Base-by-base conservation (phyloP, 1,284 basidiomycete species). In the Heliocybe sulcata region DNA sequence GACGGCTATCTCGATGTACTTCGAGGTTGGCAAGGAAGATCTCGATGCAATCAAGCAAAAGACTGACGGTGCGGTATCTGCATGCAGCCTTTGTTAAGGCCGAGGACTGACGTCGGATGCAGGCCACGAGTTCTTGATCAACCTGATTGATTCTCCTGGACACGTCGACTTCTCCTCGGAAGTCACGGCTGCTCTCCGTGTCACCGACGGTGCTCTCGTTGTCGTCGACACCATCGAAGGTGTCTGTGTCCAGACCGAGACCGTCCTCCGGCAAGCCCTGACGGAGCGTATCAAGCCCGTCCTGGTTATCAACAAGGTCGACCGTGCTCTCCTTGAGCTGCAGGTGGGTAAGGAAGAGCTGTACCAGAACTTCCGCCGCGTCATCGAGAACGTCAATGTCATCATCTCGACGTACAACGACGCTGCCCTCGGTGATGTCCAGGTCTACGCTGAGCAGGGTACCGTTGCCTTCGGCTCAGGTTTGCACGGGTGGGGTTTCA, bases 91-190 rank as follows among this genome's bases (percentile, higher is more conserved):
- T 16, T 25, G 1, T 26, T 25, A 51, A 55, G 53, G 53, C 58
- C 59, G 59, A 54, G 60, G 58, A 60, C 57, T 61, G 60, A 64
- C 60, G 51, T 55, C 42, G 52, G 53, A 51, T 51, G 59, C 66
- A 94, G 92, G 94, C 64, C 84, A 85, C 72, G 93, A 98, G 75
- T 99, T 99, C 84, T 86, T 99, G 82, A 97, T 99, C 83, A 99
- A 99, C 81, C 79, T 99, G 79, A 99, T 99, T 80, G 96, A 99
- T 77, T 98, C 96, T 19, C 96, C 97, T 61, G 96, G 97, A 71
- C 96, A 99, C 85, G 96, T 99, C 72, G 96, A 99, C 76, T 99
- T 99, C 83, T 99, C 97, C 53, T 99, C 97, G 54, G 97, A 99
- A 76, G 97, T 99, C 66, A 99, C 97, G 12, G 97, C 97, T 61